Percentiles rank a stretch among this genome's conserved stretches.
Evolutionary conservation across 495 filamentous ascomycete genomes (phyloP).

Genomic region (Achaetomiella virescens): DNA sequence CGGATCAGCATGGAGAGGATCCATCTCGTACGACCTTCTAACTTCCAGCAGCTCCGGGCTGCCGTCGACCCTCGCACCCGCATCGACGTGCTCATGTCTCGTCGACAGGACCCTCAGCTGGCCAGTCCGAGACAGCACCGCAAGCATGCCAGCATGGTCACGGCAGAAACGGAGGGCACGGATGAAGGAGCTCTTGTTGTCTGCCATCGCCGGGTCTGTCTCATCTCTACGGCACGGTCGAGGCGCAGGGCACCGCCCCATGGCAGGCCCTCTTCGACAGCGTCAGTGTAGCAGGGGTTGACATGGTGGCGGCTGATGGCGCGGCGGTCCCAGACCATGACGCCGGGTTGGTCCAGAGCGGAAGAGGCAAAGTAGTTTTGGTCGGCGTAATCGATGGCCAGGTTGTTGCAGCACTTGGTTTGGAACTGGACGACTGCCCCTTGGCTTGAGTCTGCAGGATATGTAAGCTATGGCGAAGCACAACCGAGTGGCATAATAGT

Average conservation of each 20-base stretch:
- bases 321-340: constrained; percentile 88
- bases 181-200: constrained; percentile 51
- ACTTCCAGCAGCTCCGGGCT: constrained; percentile 49
- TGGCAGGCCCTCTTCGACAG: constrained; percentile 45
- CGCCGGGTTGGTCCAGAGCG: constrained; percentile 57
- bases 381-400: constrained; percentile 83
- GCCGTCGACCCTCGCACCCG: constrained; percentile 29
- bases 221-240: constrained; percentile 54
- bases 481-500: background rate
- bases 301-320: constrained; percentile 47
- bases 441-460: constrained; percentile 15
- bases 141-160: constrained; percentile 65
- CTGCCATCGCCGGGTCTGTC: constrained; percentile 33
- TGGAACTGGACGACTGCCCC: constrained; percentile 53
- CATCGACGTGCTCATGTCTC: constrained; percentile 52
- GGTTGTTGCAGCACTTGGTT: constrained; percentile 81
- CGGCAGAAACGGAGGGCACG: constrained; percentile 77
- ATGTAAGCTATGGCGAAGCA: background rate
- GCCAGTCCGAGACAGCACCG: constrained; percentile 69
- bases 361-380: constrained; percentile 93
- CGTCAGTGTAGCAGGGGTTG: constrained; percentile 40
- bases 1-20: constrained; percentile 43
- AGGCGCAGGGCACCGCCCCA: constrained; percentile 62
- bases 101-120: constrained; percentile 70
- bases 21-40: constrained; percentile 46